Base-by-base conservation (phyloP, 495 filamentous ascomycete species). In the Penicillium steckii region DNA sequence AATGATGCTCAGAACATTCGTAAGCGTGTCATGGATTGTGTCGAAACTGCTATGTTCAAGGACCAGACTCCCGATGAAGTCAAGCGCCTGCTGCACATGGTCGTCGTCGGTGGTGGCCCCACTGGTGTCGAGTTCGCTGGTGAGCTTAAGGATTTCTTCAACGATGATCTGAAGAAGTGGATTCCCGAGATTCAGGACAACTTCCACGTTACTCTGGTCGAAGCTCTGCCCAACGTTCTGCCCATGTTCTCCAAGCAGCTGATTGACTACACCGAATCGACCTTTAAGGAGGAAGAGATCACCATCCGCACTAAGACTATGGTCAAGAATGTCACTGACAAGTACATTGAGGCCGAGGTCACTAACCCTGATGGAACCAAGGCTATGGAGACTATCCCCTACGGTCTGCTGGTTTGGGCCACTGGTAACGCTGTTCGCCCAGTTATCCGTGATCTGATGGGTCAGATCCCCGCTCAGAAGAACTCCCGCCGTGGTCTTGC, bases 181-280 rank as follows among this genome's bases (percentile, higher is more conserved):
- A 88, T 97, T 59, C 94, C 94, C 29, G 93, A 96, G 48, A 96
- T 97, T 73, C 78, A 84, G 67, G 84, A 92, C 61, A 89, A 91
- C 71, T 96, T 99, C 83, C 86, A 91, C 54, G 92, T 99, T 43
- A 99, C 94, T 45, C 86, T 99, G 19, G 90, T 97, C 57, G 94
- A 99, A 76, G 94, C 95, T 50, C 84, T 97, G n/a, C 94, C 94
- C 52, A 96, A 95, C 69, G 95, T 97, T 29, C 83, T 98, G 29
- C 94, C 94, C 61, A 94, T 90, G 86, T 99, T 99, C 82, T 96
- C 91, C 69, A 97, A 97, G 81, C 89, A 96, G 68, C 79, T 99
- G 57, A 97, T 97, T 71, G 93, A 99, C 67, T 99, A 97, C 79
- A 97, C 95, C 57, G 95, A 97, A 75, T 90, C 89, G 68, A 95